These are phyloP conservation scores for Erythrophleum ivorense DNA, from an alignment of 331 rosid species.

Conservation along the genomic window DNA sequence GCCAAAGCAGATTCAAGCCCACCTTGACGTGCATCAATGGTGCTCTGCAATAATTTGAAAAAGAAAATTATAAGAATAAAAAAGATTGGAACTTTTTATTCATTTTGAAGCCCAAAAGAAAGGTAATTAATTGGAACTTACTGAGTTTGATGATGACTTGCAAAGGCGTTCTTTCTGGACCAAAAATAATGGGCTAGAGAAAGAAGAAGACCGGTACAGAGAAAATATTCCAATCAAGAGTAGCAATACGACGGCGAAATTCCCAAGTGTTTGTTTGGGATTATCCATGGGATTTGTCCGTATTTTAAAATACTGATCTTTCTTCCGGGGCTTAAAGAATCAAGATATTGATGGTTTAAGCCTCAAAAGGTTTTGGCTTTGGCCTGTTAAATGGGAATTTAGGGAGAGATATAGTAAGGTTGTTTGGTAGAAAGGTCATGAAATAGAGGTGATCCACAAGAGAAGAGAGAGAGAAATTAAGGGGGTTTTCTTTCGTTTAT, in stretches of 20 bases:
- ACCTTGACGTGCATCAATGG: slow-evolving; percentile 34
- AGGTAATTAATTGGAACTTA: slow-evolving; percentile 24
- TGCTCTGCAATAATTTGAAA: neutral
- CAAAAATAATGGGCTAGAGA: slow-evolving; percentile 34
- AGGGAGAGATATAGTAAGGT: neutral
- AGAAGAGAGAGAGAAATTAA: neutral
- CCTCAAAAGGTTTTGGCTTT: neutral
- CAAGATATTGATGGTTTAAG: neutral
- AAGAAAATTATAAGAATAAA: neutral
- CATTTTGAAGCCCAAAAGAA: neutral
- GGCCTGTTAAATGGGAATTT: neutral
- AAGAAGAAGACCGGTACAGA: slow-evolving; percentile 42
- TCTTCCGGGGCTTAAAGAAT: neutral
- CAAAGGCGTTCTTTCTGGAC: slow-evolving; percentile 9
- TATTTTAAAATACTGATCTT: neutral
- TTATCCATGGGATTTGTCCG: slow-evolving; percentile 31
- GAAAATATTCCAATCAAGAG: slow-evolving; percentile 40
- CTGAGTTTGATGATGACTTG: slow-evolving; percentile 23
- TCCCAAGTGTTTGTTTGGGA: slow-evolving; percentile 27
- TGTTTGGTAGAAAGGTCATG: slow-evolving; percentile 9
- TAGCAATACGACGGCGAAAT: slow-evolving; percentile 29
- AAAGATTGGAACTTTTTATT: neutral
- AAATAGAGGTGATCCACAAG: neutral
- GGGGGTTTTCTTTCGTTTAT: neutral
- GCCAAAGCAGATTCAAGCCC: slow-evolving; percentile 53